phyloP scores from a whole-genome alignment of 1,284 basidiomycete genomes.

The Boletus semigastroideus region DNA sequence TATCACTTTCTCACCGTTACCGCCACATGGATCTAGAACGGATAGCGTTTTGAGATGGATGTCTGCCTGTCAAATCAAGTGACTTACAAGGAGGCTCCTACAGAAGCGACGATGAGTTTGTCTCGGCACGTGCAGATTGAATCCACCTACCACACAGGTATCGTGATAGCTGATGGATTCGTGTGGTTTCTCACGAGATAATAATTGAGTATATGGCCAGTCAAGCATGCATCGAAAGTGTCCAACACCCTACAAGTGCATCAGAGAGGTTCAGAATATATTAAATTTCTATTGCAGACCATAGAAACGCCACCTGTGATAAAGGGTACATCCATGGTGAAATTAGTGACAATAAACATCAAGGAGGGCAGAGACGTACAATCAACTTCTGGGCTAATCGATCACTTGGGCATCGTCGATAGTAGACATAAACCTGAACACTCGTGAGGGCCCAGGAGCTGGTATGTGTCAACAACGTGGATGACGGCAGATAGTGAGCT shows the following conservation, averaged over 20 bases:
- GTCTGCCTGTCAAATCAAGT: not conserved
- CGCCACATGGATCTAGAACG: conserved; percentile 41
- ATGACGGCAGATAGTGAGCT: not conserved
- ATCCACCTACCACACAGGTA: conserved; percentile 46
- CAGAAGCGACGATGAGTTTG: not conserved
- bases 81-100: conserved; percentile 47
- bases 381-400: conserved; percentile 36
- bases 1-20: conserved; percentile 38
- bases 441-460: conserved; percentile 60
- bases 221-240: conserved; percentile 49
- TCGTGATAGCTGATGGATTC: conserved; percentile 39
- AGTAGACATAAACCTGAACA: conserved; percentile 54
- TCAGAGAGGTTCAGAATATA: not conserved
- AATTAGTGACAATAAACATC: not conserved
- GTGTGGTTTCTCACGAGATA: conserved; percentile 52
- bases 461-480: not conserved
- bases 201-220: conserved; percentile 50
- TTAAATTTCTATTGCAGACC: conserved; percentile 1
- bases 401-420: conserved; percentile 42
- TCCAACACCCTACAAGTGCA: conserved; percentile 38
- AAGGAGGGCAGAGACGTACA: conserved; percentile 31
- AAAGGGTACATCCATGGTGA: not conserved
- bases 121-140: not conserved
- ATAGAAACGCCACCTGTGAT: conserved; percentile 22
- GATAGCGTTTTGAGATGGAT: not conserved